Base-by-base conservation (phyloP, 257 asterid species). In the Lycium barbarum region DNA sequence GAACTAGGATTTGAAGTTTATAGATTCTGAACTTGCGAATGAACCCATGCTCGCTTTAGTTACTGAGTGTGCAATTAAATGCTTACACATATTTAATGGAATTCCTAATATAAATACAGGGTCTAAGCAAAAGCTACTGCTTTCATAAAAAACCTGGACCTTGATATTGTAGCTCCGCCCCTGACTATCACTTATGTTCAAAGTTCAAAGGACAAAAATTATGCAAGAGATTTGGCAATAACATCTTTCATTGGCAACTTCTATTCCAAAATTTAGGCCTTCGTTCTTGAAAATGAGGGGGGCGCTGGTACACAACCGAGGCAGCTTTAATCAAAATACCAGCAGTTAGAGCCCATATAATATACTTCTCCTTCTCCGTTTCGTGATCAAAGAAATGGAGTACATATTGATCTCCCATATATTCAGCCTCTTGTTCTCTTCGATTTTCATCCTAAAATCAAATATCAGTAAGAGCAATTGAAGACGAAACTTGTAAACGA, bases 301-400 rank as follows among this genome's bases (percentile, higher is more conserved):
- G 79, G 1, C 88, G 85, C 80, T 92, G 90, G 86, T 91, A 95
- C 22, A 92, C 95, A 61, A 92, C 35, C 63, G 95, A 92, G 65
- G 98, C 98, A 65, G 88, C 83, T 83, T 88, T 83, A 66, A 95
- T 94, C 49, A 95, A 88, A 85, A 95, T 90, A 47, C 90, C 98
- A 87, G 99, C 98, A 71, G 99, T 93, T 22, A 94, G 80, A 84
- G 97, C 99, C 98, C 97, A 94, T 81, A 95, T 92, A 3, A 91
- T 90, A 49, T 90, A 91, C 7, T 80, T 87, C 54, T 85, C 86
- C 40, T 89, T 85, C 66, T 83, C 90, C n/a, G 84, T 65, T 73
- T 79, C 84, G 70, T 95, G 86, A 85, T 95, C 93, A 68, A 95
- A 95, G 89, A 91, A 94, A 88, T 93, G 99, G 53, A 92, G 93